These are phyloP conservation scores for Chenopodium suecicum DNA, from an alignment of 148 eudicot genomes.

Conservation along the genomic window DNA sequence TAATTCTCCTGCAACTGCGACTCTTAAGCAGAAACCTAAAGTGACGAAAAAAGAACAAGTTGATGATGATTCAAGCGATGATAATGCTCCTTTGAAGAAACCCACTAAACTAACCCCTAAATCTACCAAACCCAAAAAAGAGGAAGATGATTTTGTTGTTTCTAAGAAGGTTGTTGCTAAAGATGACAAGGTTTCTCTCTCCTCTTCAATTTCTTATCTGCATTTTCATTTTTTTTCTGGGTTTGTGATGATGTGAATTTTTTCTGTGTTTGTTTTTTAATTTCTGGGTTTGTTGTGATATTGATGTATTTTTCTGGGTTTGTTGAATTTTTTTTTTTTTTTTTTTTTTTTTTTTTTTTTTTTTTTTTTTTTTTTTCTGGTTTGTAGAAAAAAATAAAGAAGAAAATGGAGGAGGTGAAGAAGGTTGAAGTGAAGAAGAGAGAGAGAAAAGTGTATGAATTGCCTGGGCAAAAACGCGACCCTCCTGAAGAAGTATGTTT, in stretches of 20 bases:
- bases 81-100: conserved; percentile 10
- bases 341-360: not conserved
- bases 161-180: conserved; percentile 27
- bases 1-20: conserved; percentile 18
- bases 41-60: conserved; percentile 34
- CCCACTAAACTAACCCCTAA: conserved; percentile 19
- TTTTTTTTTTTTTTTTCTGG: not conserved
- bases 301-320: not conserved
- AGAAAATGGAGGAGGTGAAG: conserved; percentile 32
- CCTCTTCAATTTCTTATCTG: not conserved
- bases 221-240: not conserved
- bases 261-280: not conserved
- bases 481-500: conserved; percentile 70
- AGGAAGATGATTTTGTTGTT: not conserved
- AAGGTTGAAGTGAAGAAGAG: conserved; percentile 50
- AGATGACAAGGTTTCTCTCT: conserved; percentile 35
- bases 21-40: conserved; percentile 13
- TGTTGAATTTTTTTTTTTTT: not conserved
- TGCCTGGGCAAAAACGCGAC: conserved; percentile 92
- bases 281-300: not conserved
- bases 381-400: conserved; percentile 40
- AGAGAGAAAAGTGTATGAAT: conserved; percentile 63
- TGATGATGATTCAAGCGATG: conserved; percentile 9
- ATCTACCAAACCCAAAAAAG: conserved; percentile 18
- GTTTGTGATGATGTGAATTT: not conserved